Evolutionary conservation across 192 early-diverging fungal species (phyloP).

Genomic region (Umbelopsis isabellina): DNA sequence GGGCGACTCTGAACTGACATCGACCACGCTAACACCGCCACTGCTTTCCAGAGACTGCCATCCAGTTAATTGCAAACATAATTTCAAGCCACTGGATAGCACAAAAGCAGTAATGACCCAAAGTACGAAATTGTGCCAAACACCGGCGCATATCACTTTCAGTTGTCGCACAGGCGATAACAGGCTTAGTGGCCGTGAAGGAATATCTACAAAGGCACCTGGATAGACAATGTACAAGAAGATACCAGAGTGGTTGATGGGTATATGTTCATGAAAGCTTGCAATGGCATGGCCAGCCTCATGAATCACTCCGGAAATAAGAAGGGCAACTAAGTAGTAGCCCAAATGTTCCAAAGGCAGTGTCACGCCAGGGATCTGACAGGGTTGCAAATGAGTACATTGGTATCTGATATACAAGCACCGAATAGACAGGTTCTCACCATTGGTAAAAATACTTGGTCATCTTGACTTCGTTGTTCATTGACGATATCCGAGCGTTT

Average conservation of each 20-base stretch:
- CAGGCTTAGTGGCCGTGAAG: slow-evolving; percentile 42
- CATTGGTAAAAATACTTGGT: slow-evolving; percentile 63
- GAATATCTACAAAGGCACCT: slow-evolving; percentile 77
- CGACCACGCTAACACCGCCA: slow-evolving; percentile 64
- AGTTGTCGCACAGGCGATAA: slow-evolving; percentile 53
- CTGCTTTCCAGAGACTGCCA: slow-evolving; percentile 55
- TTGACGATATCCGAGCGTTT: not conserved
- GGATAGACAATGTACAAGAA: slow-evolving; percentile 73
- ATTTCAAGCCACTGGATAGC: slow-evolving; percentile 47
- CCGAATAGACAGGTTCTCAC: slow-evolving; percentile 37
- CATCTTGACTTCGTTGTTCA: slow-evolving; percentile 13
- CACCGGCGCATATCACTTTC: slow-evolving; percentile 72
- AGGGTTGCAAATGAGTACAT: not conserved
- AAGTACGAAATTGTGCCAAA: slow-evolving; percentile 72
- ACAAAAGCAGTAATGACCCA: slow-evolving; percentile 44
- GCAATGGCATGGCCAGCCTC: slow-evolving; percentile 79
- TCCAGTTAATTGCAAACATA: slow-evolving; percentile 43
- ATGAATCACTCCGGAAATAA: slow-evolving; percentile 68
- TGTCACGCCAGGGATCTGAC: slow-evolving; percentile 77
- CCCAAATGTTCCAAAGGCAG: slow-evolving; percentile 66
- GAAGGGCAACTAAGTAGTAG: slow-evolving; percentile 66
- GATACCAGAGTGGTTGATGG: slow-evolving; percentile 63
- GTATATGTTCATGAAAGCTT: slow-evolving; percentile 61
- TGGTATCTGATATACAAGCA: too few species aligned
- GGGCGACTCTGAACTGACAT: slow-evolving; percentile 52